Evolutionary conservation across 2,329 filamentous ascomycete species (phyloP).

Genomic region (Microdochium trichocladiopsis): DNA sequence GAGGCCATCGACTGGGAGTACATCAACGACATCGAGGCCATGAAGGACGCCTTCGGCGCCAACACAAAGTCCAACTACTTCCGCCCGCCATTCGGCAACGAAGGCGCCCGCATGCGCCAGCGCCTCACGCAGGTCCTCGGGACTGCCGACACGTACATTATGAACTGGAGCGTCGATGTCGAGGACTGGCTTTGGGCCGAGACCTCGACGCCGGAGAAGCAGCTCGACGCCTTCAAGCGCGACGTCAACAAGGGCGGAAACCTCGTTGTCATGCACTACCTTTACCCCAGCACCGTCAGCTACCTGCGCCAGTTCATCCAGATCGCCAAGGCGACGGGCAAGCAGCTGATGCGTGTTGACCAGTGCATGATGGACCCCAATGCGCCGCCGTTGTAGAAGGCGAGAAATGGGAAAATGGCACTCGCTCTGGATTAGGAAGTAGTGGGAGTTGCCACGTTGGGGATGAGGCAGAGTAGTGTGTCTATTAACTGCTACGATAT

Average conservation of each 20-base stretch:
- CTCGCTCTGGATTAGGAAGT: too few species aligned
- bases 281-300: slow-evolving; percentile 55
- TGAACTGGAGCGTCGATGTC: slow-evolving; percentile 65
- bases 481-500: too few species aligned
- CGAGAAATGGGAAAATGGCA: too few species aligned
- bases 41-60: slow-evolving; percentile 28
- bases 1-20: slow-evolving; percentile 56
- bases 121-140: slow-evolving; percentile 46
- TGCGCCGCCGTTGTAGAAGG: slow-evolving; percentile 31
- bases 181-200: slow-evolving; percentile 65
- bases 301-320: slow-evolving; percentile 60
- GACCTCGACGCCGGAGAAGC: slow-evolving; percentile 55
- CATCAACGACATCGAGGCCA: slow-evolving; percentile 45
- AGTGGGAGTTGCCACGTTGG: neutral
- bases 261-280: slow-evolving; percentile 63
- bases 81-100: slow-evolving; percentile 61
- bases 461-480: too few species aligned
- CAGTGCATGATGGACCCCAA: slow-evolving; percentile 59
- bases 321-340: slow-evolving; percentile 55
- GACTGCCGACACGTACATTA: slow-evolving; percentile 47
- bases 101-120: slow-evolving; percentile 60
- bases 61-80: slow-evolving; percentile 42
- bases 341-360: slow-evolving; percentile 59
- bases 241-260: slow-evolving; percentile 56
- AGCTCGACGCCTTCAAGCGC: slow-evolving; percentile 57